Evolutionary conservation across 352 stramenopile species (phyloP).

Genomic region (Phytophthora fragariae): DNA sequence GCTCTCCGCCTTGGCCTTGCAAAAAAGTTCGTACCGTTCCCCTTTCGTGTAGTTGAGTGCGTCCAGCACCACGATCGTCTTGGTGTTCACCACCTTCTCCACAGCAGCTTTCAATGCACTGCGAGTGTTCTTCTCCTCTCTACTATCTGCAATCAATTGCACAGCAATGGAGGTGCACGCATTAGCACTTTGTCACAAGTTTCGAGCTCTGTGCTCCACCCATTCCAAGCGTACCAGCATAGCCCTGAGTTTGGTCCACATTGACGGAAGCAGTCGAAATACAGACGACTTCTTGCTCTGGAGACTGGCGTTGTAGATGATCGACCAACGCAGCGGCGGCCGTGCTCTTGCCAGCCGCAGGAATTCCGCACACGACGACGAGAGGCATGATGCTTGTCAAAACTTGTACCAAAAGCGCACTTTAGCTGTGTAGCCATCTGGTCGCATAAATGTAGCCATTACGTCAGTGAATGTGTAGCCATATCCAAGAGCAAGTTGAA

Average conservation of each 20-base stretch:
- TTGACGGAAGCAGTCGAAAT: slow-evolving; percentile 73
- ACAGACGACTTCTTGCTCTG: slow-evolving; percentile 55
- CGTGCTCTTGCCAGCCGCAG: slow-evolving; percentile 71
- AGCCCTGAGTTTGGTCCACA: slow-evolving; percentile 62
- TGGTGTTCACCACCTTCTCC: slow-evolving; percentile 64
- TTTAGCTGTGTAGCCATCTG: slow-evolving; percentile 28
- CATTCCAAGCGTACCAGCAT: slow-evolving; percentile 52
- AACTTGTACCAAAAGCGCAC: slow-evolving; percentile 1
- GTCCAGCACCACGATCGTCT: slow-evolving; percentile 92
- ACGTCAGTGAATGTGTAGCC: neutral
- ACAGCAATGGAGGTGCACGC: neutral
- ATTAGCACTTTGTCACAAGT: neutral
- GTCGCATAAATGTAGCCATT: slow-evolving; percentile 24
- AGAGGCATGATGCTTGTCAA: slow-evolving; percentile 64
- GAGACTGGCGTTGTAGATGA: slow-evolving; percentile 50
- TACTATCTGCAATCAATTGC: slow-evolving; percentile 46
- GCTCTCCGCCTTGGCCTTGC: slow-evolving; percentile 91
- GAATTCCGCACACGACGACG: slow-evolving; percentile 77
- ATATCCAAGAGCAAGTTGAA: slow-evolving; percentile 7
- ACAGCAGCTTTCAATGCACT: slow-evolving; percentile 71
- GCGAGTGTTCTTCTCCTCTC: slow-evolving; percentile 73
- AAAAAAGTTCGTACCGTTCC: slow-evolving; percentile 96
- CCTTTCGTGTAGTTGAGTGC: slow-evolving; percentile 96
- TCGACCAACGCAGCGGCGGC: slow-evolving; percentile 57
- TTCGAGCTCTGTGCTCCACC: slow-evolving; percentile 6